Conservation (phyloP, 2,329 filamentous ascomycete genomes). For the Beauveria medogensis region DNA sequence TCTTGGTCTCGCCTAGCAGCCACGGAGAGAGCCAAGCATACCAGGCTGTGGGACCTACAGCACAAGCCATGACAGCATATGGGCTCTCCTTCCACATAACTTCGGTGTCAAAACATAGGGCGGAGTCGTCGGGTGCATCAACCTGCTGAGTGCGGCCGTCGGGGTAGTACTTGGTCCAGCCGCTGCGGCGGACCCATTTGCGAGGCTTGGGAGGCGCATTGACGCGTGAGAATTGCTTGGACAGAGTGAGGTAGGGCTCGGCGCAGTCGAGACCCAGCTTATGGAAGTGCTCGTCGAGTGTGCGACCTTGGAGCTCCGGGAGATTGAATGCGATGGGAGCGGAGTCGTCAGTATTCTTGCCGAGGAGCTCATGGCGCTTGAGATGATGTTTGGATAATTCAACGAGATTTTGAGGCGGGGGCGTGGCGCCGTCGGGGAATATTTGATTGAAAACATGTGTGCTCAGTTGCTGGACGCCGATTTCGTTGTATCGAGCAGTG, state of each 20-base stretch:
- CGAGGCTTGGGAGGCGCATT: constrained; percentile 51
- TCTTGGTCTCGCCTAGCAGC: constrained; percentile 74
- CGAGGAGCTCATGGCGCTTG: constrained; percentile 73
- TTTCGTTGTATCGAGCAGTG: constrained; percentile 74
- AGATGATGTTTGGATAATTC: constrained; percentile 77
- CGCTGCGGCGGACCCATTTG: constrained; percentile 71
- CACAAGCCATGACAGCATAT: constrained; percentile 95
- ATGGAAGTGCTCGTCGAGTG: constrained; percentile 89
- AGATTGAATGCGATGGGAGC: constrained; percentile 79
- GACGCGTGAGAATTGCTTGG: constrained; percentile 64
- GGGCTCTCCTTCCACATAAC: constrained; percentile 91
- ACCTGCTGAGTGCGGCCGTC: constrained; percentile 66
- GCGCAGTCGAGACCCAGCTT: constrained; percentile 79
- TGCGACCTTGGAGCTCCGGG: constrained; percentile 67
- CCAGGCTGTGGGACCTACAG: constrained; percentile 82
- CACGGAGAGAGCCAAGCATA: constrained; percentile 97
- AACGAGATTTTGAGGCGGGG: constrained; percentile 64
- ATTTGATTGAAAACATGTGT: constrained; percentile 73
- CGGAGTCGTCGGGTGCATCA: constrained; percentile 67
- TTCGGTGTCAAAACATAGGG: constrained; percentile 92
- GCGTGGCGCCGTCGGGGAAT: constrained; percentile 52
- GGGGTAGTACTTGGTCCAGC: constrained; percentile 86
- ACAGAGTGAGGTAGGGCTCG: constrained; percentile 70
- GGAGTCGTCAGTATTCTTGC: constrained; percentile 75
- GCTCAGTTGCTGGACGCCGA: constrained; percentile 91